These are phyloP conservation scores for Botrytis elliptica DNA, from an alignment of 2,329 filamentous ascomycete species.

Conservation along the genomic window DNA sequence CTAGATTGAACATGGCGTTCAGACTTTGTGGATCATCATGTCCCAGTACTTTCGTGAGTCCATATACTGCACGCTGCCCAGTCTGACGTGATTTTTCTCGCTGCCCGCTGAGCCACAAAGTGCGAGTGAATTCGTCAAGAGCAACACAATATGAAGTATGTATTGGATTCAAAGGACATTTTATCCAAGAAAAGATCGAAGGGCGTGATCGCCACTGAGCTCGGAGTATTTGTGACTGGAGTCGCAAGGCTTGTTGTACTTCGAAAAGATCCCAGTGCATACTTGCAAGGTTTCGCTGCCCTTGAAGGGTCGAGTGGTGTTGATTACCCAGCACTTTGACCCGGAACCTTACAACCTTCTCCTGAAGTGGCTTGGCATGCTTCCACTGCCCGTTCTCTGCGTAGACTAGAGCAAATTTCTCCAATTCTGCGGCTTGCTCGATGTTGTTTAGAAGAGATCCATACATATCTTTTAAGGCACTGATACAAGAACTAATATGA, in stretches of 20 bases:
- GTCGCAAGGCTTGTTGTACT: slow-evolving; percentile 1
- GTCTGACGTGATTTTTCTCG: neutral
- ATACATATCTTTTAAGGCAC: slow-evolving; percentile 6
- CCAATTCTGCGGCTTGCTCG: slow-evolving; percentile 27
- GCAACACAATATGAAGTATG: neutral
- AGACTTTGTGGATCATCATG: slow-evolving; percentile 35
- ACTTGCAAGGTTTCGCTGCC: slow-evolving; percentile 14
- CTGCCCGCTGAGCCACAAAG: neutral
- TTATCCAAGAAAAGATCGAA: neutral
- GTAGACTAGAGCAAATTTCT: slow-evolving; percentile 35
- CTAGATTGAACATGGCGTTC: slow-evolving; percentile 38
- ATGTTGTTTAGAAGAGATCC: slow-evolving; percentile 22
- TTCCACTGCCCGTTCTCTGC: slow-evolving; percentile 37
- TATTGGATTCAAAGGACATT: neutral
- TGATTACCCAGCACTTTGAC: slow-evolving; percentile 16
- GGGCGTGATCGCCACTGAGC: slow-evolving; percentile 4
- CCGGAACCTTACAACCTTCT: slow-evolving; percentile 21
- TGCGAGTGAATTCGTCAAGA: neutral
- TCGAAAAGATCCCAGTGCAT: slow-evolving; percentile 23
- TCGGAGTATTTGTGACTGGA: slow-evolving; percentile 16
- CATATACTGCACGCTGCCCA: neutral
- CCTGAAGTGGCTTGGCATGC: slow-evolving; percentile 29
- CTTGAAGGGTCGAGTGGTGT: too few relatives aligned
- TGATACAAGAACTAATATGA: slow-evolving; percentile 20
- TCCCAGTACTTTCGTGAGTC: neutral